These are phyloP conservation scores for Hemileia vastatrix DNA, from an alignment of 1,284 basidiomycete genomes.

Conservation along the genomic window DNA sequence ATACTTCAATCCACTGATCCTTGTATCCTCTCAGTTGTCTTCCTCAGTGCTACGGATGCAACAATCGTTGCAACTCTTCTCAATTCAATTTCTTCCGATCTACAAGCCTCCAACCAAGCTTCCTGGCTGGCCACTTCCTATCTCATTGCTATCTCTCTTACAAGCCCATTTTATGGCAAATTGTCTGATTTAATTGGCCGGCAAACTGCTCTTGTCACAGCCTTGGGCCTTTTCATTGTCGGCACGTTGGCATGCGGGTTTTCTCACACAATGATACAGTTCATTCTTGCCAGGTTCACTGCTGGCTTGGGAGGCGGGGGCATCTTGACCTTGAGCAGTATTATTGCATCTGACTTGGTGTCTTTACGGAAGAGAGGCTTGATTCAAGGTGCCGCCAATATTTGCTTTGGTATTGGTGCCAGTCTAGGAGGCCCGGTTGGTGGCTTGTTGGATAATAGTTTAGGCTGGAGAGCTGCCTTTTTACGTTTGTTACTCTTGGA, in stretches of 20 bases:
- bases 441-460: slow-evolving; percentile 38
- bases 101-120: slow-evolving; percentile 38
- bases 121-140: slow-evolving; percentile 43
- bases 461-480: slow-evolving; percentile 44
- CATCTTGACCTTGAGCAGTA: slow-evolving; percentile 31
- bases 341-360: slow-evolving; percentile 40
- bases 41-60: slow-evolving; percentile 21
- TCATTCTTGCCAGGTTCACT: slow-evolving; percentile 2
- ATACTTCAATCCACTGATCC: too few relatives aligned
- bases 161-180: slow-evolving; percentile 40
- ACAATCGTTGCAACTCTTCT: slow-evolving; percentile 44
- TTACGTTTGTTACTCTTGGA: neutral
- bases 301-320: slow-evolving; percentile 19
- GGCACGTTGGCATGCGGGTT: slow-evolving; percentile 13
- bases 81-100: slow-evolving; percentile 37
- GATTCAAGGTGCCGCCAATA: slow-evolving; percentile 41
- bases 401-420: slow-evolving; percentile 38
- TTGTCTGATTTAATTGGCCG: slow-evolving; percentile 41
- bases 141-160: slow-evolving; percentile 38
- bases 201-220: slow-evolving; percentile 32
- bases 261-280: slow-evolving; percentile 1
- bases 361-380: slow-evolving; percentile 39
- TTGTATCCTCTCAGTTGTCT: slow-evolving; percentile 4
- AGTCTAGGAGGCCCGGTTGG: slow-evolving; percentile 42
- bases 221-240: slow-evolving; percentile 25